These are phyloP conservation scores for Begonia fuchsioides DNA, from an alignment of 306 rosid genomes.

Conservation along the genomic window DNA sequence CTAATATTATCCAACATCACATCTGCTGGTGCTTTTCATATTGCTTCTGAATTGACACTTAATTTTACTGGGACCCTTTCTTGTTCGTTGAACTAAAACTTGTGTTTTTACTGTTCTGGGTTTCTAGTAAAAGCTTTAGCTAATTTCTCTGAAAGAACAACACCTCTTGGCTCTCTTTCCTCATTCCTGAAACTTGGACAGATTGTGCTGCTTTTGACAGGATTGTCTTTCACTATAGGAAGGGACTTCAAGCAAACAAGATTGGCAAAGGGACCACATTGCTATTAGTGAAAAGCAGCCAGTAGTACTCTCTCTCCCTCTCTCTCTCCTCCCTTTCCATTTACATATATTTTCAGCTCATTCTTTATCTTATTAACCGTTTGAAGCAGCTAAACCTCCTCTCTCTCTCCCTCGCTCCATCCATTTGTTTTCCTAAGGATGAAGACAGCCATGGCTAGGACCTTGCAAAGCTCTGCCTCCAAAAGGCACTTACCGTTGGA, in stretches of 20 bases:
- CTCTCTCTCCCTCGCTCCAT: slow-evolving; percentile 2
- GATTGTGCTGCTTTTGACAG: slow-evolving; percentile 84
- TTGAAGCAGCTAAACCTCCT: slow-evolving; percentile 1
- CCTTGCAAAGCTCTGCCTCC: slow-evolving; percentile 45
- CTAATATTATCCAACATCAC: slow-evolving; percentile 1
- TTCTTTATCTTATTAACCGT: not conserved
- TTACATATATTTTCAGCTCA: too few relatives aligned
- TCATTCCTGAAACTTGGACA: slow-evolving; percentile 77
- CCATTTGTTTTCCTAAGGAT: slow-evolving; percentile 1
- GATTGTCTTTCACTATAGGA: slow-evolving; percentile 55
- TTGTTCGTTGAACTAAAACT: slow-evolving; percentile 7
- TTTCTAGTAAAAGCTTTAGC: slow-evolving; percentile 51
- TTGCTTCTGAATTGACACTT: slow-evolving; percentile 6
- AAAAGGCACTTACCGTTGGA: slow-evolving; percentile 69
- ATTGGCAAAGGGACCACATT: slow-evolving; percentile 20
- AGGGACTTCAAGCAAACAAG: slow-evolving; percentile 24
- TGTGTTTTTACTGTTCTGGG: slow-evolving; percentile 5
- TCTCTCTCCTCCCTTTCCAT: not conserved
- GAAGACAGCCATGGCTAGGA: slow-evolving; percentile 38
- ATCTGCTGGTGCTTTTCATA: not conserved
- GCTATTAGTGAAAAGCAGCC: slow-evolving; percentile 25
- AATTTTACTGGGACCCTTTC: slow-evolving; percentile 2
- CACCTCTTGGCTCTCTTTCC: slow-evolving; percentile 17
- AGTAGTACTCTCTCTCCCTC: slow-evolving; percentile 6
- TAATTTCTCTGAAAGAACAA: slow-evolving; percentile 8